phyloP scores from a whole-genome alignment of 345 rosid species.

The Eutrema heterophyllum region DNA sequence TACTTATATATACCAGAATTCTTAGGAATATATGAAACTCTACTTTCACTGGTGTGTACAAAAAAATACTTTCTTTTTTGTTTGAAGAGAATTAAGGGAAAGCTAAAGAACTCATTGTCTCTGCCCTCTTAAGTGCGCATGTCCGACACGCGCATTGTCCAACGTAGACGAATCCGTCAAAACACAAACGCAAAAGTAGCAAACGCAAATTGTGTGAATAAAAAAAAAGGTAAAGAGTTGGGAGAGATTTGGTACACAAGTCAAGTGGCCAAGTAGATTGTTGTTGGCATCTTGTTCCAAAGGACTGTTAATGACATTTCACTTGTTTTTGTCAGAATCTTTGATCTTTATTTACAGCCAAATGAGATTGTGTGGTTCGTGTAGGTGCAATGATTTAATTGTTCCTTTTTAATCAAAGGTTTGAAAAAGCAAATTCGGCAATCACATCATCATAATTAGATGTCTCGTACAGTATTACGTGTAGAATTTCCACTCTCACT shows the following conservation, averaged over 20 bases:
- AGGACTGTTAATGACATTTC: conserved; percentile 9
- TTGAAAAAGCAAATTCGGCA: not conserved
- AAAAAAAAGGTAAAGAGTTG: conserved; percentile 4
- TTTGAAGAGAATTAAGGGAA: conserved; percentile 1
- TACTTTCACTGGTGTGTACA: not conserved
- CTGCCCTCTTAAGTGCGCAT: conserved; percentile 28
- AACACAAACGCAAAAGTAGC: conserved; percentile 8
- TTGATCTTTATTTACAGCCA: conserved; percentile 5
- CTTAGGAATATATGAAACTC: conserved; percentile 1
- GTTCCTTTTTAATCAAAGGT: conserved; percentile 5
- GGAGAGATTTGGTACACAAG: conserved; percentile 5
- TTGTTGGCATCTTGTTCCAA: conserved; percentile 30
- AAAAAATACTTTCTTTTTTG: not conserved
- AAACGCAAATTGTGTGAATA: conserved; percentile 21
- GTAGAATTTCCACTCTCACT: conserved; percentile 8
- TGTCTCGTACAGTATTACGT: conserved; percentile 17
- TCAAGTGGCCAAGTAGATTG: conserved; percentile 29
- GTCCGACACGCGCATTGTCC: conserved; percentile 31
- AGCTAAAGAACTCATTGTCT: not conserved
- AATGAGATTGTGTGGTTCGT: conserved; percentile 8
- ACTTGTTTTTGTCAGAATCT: conserved; percentile 13
- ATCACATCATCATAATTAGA: conserved; percentile 22
- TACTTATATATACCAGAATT: not conserved
- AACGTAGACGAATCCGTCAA: conserved; percentile 14
- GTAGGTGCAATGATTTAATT: conserved; percentile 10